phyloP scores from a whole-genome alignment of 2,329 filamentous ascomycete genomes.

The Calonectria honghensis region DNA sequence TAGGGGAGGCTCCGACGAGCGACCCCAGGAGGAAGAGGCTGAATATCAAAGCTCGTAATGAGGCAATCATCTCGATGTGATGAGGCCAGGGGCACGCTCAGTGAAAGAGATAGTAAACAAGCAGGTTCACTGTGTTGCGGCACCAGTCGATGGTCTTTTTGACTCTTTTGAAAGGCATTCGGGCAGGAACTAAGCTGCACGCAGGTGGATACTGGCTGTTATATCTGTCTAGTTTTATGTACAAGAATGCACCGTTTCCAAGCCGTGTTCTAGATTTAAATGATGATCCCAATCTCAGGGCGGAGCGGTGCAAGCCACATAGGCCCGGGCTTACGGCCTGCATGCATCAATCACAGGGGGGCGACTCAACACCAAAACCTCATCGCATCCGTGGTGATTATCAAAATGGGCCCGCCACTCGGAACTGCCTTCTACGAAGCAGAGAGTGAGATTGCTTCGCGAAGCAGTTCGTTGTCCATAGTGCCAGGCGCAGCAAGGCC shows the following conservation, averaged over 20 bases:
- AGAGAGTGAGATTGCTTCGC: background rate
- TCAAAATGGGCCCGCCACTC: background rate
- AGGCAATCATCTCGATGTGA: slow-evolving; percentile 23
- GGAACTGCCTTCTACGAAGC: too few species aligned
- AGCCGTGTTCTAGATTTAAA: background rate
- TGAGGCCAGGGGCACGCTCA: background rate
- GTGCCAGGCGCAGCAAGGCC: background rate
- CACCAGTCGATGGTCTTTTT: slow-evolving; percentile 21
- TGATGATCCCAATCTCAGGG: background rate
- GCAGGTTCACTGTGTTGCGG: slow-evolving; percentile 30
- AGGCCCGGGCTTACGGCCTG: slow-evolving; percentile 3
- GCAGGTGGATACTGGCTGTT: background rate
- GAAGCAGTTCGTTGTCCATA: background rate
- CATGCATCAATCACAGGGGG: slow-evolving; percentile 20
- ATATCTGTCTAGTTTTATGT: background rate
- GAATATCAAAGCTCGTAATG: slow-evolving; percentile 10
- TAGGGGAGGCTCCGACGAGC: slow-evolving; percentile 13
- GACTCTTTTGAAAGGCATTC: slow-evolving; percentile 9
- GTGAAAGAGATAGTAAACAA: slow-evolving; percentile 20
- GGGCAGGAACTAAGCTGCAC: background rate
- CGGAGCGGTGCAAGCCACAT: background rate
- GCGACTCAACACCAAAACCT: background rate
- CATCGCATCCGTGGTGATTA: too few species aligned
- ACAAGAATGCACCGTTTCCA: background rate
- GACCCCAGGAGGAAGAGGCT: slow-evolving; percentile 20